Evolutionary conservation across 345 rosid genomes (phyloP).

Genomic region (Firmiana major): DNA sequence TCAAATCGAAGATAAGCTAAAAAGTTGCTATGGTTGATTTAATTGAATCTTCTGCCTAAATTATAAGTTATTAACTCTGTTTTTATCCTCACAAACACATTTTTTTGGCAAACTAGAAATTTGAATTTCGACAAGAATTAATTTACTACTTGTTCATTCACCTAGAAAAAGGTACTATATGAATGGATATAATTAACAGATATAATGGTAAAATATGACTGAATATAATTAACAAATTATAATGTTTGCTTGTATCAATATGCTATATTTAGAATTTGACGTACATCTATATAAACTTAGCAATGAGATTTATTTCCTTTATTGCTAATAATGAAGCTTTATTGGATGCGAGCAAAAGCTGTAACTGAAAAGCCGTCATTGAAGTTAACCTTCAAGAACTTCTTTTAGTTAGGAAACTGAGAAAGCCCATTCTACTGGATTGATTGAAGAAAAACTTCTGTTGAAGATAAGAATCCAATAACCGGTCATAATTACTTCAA

Average conservation of each 20-base stretch:
- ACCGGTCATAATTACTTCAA: background rate
- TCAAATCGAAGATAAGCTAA: background rate
- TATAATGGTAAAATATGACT: no score
- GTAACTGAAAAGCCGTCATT: background rate
- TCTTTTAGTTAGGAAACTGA: background rate
- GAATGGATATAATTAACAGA: background rate
- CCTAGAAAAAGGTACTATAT: background rate
- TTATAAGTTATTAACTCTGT: background rate
- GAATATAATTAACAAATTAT: no score
- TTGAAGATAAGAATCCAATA: background rate
- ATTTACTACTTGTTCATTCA: background rate
- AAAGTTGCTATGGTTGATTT: background rate
- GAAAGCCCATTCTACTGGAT: background rate
- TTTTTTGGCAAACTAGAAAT: background rate
- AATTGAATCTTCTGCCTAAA: background rate
- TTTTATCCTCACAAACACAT: background rate
- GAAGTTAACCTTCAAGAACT: background rate
- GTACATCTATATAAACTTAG: background rate
- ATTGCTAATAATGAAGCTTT: background rate
- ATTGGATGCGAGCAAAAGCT: background rate
- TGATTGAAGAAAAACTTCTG: background rate
- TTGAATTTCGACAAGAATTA: background rate
- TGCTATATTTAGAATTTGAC: background rate
- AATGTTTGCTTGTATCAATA: background rate
- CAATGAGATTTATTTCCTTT: background rate